A percentile compares a stretch with the other conserved stretches of the same genome.
Evolutionary conservation across 106 monocot species (phyloP).

Genomic region (Dendrobium chrysotoxum): DNA sequence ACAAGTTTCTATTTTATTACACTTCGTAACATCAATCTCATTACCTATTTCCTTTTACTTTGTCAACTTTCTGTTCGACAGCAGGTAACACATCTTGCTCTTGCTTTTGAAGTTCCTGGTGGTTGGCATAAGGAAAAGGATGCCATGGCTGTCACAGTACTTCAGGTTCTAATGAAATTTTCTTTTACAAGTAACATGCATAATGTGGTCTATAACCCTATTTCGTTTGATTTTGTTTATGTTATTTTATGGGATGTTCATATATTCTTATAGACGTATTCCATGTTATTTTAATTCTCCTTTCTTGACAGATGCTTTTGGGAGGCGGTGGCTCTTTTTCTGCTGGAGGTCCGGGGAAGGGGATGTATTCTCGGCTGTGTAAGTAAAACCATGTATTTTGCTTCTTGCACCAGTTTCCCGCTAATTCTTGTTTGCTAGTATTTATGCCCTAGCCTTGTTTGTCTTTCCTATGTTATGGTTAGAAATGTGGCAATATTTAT

Average conservation of each 20-base stretch:
- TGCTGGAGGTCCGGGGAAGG: constrained; percentile 90
- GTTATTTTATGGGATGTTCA: neutral
- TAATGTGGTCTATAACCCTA: neutral
- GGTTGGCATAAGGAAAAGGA: constrained; percentile 84
- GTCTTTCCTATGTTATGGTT: neutral
- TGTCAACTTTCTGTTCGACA: constrained; percentile 2
- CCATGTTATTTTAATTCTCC: constrained; percentile 1
- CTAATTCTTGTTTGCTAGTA: neutral
- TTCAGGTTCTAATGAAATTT: constrained; percentile 49
- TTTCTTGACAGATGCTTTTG: constrained; percentile 71
- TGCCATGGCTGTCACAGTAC: constrained; percentile 64
- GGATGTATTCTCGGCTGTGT: constrained; percentile 89
- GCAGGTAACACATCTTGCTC: constrained; percentile 73
- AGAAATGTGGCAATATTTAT: neutral
- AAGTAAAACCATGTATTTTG: constrained; percentile 15
- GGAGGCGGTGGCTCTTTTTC: constrained; percentile 93
- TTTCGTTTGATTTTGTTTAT: neutral
- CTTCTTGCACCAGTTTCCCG: neutral
- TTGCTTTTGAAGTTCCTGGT: constrained; percentile 94
- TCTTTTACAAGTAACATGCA: neutral
- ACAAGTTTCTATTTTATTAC: neutral
- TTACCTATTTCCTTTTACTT: neutral
- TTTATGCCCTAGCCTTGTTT: neutral
- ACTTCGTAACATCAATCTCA: neutral
- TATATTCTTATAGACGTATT: neutral